These are phyloP conservation scores for Anthostomella pinea DNA, from an alignment of 2,329 filamentous ascomycete genomes.

Conservation along the genomic window DNA sequence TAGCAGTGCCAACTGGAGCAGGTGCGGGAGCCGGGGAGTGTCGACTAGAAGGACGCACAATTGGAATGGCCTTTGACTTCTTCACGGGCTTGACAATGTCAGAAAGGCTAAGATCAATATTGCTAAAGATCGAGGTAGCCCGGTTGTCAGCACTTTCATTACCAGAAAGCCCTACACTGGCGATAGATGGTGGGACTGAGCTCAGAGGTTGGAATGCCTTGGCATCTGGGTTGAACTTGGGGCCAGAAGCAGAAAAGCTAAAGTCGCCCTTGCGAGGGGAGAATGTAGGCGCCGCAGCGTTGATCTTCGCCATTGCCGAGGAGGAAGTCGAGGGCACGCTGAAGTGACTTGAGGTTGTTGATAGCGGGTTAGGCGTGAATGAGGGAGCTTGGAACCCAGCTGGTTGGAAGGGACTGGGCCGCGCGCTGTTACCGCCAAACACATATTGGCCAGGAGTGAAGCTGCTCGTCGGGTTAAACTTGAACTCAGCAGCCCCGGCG, in stretches of 20 bases:
- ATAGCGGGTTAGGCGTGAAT: conserved; percentile 34
- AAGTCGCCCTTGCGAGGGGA: conserved; percentile 60
- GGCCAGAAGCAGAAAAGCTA: conserved; percentile 57
- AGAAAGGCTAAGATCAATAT: conserved; percentile 60
- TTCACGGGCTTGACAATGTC: conserved; percentile 65
- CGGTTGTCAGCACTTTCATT: conserved; percentile 41
- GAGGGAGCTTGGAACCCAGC: conserved; percentile 43
- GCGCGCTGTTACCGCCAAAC: conserved; percentile 40
- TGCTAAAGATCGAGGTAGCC: conserved; percentile 62
- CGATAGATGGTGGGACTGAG: conserved; percentile 45
- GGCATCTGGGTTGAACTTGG: conserved; percentile 73
- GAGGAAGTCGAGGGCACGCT: conserved; percentile 39
- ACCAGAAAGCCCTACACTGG: conserved; percentile 43
- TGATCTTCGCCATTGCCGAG: conserved; percentile 53
- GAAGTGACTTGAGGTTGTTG: conserved; percentile 39
- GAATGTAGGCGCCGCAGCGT: conserved; percentile 68
- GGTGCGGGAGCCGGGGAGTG: conserved; percentile 29
- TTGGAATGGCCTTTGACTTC: conserved; percentile 80
- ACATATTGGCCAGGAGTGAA: conserved; percentile 52
- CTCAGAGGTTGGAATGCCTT: conserved; percentile 69
- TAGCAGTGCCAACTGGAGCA: conserved; percentile 22
- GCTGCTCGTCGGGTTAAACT: conserved; percentile 59
- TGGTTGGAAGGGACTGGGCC: conserved; percentile 44
- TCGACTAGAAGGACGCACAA: conserved; percentile 62
- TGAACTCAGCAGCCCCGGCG: conserved; percentile 85